These are phyloP conservation scores for Dillenia suffruticosa DNA, from an alignment of 164 flowering plant species.

Conservation along the genomic window DNA sequence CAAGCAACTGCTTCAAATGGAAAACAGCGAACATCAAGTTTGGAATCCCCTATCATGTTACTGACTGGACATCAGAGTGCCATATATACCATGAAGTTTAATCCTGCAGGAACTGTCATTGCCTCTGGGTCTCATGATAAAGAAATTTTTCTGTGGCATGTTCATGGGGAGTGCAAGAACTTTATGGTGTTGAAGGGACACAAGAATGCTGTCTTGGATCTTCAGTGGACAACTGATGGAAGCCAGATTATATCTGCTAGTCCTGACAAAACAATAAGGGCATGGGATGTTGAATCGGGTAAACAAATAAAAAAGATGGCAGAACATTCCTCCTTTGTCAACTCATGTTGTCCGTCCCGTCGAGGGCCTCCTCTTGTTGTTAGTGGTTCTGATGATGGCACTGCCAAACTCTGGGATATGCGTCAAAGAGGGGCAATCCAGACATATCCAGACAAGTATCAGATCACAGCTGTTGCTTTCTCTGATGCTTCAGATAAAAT, in stretches of 20 bases:
- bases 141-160: conserved; percentile 92
- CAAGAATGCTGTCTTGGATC: conserved; percentile 92
- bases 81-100: conserved; percentile 90
- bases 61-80: conserved; percentile 91
- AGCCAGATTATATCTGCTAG: conserved; percentile 91
- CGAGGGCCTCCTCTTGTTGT: conserved; percentile 96
- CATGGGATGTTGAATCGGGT: conserved; percentile 98
- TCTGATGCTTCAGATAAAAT: conserved; percentile 96
- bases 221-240: conserved; percentile 98
- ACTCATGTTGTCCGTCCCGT: conserved; percentile 88
- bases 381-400: conserved; percentile 98
- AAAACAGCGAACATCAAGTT: conserved; percentile 73
- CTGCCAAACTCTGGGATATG: conserved; percentile 97
- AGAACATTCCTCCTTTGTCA: conserved; percentile 87
- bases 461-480: conserved; percentile 89
- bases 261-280: conserved; percentile 91
- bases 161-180: conserved; percentile 94
- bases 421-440: conserved; percentile 94
- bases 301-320: conserved; percentile 94
- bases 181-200: conserved; percentile 94
- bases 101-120: conserved; percentile 81
- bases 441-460: conserved; percentile 93
- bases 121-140: conserved; percentile 97
- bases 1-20: conserved; percentile 63
- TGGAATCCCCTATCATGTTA: conserved; percentile 93